Evolutionary conservation across 495 filamentous ascomycete species (phyloP).

Genomic region (Hyaloscypha variabilis): DNA sequence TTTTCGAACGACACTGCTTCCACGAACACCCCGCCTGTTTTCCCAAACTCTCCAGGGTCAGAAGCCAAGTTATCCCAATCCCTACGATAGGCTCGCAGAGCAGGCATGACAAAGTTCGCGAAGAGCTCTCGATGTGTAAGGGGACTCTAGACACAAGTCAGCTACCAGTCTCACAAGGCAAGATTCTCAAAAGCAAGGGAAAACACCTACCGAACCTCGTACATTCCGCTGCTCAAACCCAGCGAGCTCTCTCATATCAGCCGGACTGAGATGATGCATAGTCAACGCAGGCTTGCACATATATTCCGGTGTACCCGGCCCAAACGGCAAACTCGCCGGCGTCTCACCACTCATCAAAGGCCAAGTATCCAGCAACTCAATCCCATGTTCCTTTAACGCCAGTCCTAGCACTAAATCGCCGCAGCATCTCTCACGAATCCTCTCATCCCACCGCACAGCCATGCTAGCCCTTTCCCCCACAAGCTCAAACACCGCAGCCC

Average conservation of each 20-base stretch:
- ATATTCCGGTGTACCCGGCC: conserved; percentile 40
- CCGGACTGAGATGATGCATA: conserved; percentile 52
- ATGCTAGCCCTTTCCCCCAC: conserved; percentile 10
- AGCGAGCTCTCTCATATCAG: conserved; percentile 43
- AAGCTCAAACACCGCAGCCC: conserved; percentile 47
- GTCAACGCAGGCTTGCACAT: conserved; percentile 61
- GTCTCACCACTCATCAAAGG: conserved; percentile 59
- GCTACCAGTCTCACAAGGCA: background rate
- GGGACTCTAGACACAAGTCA: background rate
- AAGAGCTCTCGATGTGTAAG: background rate
- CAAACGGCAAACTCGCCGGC: conserved; percentile 44
- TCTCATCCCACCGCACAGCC: background rate
- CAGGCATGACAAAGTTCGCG: background rate
- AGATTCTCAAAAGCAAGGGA: background rate
- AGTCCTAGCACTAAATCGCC: conserved; percentile 57
- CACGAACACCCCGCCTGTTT: conserved; percentile 6
- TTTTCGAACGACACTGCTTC: conserved; percentile 4
- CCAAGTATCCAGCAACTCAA: conserved; percentile 48
- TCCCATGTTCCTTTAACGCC: conserved; percentile 43
- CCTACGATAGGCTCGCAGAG: conserved; percentile 32
- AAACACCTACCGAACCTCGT: conserved; percentile 40
- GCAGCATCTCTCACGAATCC: conserved; percentile 47
- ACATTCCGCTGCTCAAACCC: conserved; percentile 40
- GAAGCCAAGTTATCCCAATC: conserved; percentile 50
- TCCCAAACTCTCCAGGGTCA: conserved; percentile 17